Evolutionary conservation across 2,329 filamentous ascomycete genomes (phyloP).

Genomic region (Trichoderma hamatum): DNA sequence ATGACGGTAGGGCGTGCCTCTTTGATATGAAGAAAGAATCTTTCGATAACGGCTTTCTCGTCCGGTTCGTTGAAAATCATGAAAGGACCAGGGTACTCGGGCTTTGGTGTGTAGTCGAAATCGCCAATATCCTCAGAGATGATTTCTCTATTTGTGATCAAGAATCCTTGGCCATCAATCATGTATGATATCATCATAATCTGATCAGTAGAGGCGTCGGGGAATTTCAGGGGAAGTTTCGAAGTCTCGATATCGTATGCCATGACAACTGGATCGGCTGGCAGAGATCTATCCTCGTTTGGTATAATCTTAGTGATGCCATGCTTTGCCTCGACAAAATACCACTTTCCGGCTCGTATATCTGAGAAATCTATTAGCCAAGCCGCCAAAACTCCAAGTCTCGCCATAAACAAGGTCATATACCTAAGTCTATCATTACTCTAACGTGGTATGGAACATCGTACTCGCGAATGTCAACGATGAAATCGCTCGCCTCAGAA

Average conservation of each 20-base stretch:
- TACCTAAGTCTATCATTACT: conserved; percentile 93
- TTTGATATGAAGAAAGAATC: conserved; percentile 95
- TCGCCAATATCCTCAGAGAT: conserved; percentile 96
- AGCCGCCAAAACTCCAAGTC: neutral
- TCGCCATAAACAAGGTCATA: conserved; percentile 25
- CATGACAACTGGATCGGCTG: conserved; percentile 95
- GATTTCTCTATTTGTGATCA: conserved; percentile 97
- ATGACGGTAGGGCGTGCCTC: conserved; percentile 94
- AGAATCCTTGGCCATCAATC: conserved; percentile 97
- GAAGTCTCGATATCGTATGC: conserved; percentile 99
- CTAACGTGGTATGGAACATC: conserved; percentile 99
- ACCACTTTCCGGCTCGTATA: conserved; percentile 96
- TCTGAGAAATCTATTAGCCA: conserved; percentile 56
- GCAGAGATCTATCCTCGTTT: conserved; percentile 83
- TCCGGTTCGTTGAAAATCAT: conserved; percentile 98
- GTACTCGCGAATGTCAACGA: conserved; percentile 98
- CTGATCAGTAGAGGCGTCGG: conserved; percentile 90
- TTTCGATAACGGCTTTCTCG: conserved; percentile 82
- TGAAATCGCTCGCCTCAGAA: conserved; percentile 91
- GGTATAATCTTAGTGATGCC: conserved; percentile 81
- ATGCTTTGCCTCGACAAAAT: conserved; percentile 91
- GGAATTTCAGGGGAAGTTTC: conserved; percentile 94
- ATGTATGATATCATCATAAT: conserved; percentile 99
- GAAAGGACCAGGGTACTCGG: conserved; percentile 92
- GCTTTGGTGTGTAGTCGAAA: conserved; percentile 97